A percentile compares a stretch with the other conserved stretches of the same genome.
These are phyloP conservation scores for Dioszegia crocea DNA, from an alignment of 768 basidiomycete genomes.

Conservation along the genomic window DNA sequence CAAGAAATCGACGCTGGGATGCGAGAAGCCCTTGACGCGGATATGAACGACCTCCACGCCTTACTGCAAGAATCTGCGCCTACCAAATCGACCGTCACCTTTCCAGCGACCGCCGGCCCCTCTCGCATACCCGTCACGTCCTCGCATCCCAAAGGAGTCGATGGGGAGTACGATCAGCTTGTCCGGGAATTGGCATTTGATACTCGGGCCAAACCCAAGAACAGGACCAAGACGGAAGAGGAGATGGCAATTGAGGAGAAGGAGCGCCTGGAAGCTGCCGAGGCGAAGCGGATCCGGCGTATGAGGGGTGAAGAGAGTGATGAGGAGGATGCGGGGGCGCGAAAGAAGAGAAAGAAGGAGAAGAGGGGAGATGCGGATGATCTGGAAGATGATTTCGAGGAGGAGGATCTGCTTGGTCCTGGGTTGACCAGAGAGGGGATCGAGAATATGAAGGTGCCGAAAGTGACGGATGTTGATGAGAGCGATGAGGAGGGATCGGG, in stretches of 20 bases:
- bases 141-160: conserved; percentile 25
- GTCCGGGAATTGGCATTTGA: conserved; percentile 92
- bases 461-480: conserved; percentile 18
- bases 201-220: conserved; percentile 85
- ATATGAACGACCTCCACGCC: conserved; percentile 73
- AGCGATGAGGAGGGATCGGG: too few species aligned
- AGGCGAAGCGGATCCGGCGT: conserved; percentile 67
- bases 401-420: conserved; percentile 34
- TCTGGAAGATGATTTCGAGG: conserved; percentile 64
- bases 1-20: conserved; percentile 78
- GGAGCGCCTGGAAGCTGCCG: conserved; percentile 77
- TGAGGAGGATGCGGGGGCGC: conserved; percentile 52
- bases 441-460: conserved; percentile 52
- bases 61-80: conserved; percentile 54
- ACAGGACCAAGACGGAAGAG: conserved; percentile 93
- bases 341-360: conserved; percentile 42
- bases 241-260: conserved; percentile 86
- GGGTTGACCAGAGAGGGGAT: conserved; percentile 47
- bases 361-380: conserved; percentile 72
- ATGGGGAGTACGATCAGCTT: conserved; percentile 77
- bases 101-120: conserved; percentile 38
- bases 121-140: conserved; percentile 15
- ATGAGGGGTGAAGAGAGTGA: conserved; percentile 76
- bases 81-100: conserved; percentile 1
- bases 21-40: conserved; percentile 81